phyloP scores from a whole-genome alignment of 768 basidiomycete genomes.

The Mrakia gelida region DNA sequence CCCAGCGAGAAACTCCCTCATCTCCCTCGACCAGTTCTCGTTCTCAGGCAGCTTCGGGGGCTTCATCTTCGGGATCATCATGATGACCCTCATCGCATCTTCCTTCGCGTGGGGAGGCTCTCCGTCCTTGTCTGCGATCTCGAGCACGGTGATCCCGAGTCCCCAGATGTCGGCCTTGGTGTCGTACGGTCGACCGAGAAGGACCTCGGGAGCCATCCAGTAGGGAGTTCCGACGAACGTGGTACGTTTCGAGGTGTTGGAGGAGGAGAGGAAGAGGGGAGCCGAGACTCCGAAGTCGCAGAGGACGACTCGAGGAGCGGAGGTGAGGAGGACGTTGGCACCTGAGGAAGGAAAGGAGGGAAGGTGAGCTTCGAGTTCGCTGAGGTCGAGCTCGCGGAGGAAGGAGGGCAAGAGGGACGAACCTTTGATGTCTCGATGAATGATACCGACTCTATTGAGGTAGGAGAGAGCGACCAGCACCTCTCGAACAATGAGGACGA shows the following conservation, averaged over 20 bases:
- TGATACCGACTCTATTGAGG: slow-evolving; percentile 88
- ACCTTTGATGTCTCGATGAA: slow-evolving; percentile 92
- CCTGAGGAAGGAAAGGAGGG: slow-evolving; percentile 47
- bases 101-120: slow-evolving; percentile 77
- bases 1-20: slow-evolving; percentile 78
- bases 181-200: slow-evolving; percentile 83
- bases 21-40: slow-evolving; percentile 68
- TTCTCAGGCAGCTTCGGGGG: slow-evolving; percentile 74
- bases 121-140: slow-evolving; percentile 79
- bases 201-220: slow-evolving; percentile 99
- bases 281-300: slow-evolving; percentile 99
- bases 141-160: slow-evolving; percentile 89
- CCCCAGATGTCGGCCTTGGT: slow-evolving; percentile 99
- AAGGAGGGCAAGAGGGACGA: not conserved
- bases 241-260: slow-evolving; percentile 79
- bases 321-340: slow-evolving; percentile 86
- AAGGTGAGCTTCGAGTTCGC: not conserved
- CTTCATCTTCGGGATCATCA: slow-evolving; percentile 76
- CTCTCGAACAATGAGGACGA: slow-evolving; percentile 81
- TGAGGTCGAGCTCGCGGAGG: not conserved
- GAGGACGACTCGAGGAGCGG: slow-evolving; percentile 78
- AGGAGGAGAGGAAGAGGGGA: slow-evolving; percentile 61
- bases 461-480: slow-evolving; percentile 80
- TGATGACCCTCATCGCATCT: slow-evolving; percentile 78
- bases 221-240: slow-evolving; percentile 96